These are phyloP conservation scores for Pichia sp. DNA, from an alignment of 1,139 yeast species.

Conservation along the genomic window DNA sequence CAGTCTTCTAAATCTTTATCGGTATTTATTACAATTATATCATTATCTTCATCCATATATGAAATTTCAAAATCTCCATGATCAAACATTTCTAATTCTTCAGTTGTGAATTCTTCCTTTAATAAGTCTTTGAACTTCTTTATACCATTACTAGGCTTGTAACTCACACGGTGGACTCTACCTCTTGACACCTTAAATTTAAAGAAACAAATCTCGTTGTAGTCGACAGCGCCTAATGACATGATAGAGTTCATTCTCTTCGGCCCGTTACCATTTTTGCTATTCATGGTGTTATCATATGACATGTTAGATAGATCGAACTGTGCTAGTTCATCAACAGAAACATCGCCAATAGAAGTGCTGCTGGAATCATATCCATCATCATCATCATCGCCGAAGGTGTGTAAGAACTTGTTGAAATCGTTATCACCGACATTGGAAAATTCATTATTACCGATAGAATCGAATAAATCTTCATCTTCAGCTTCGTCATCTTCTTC, in stretches of 20 bases:
- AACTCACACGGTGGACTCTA: conserved; percentile 63
- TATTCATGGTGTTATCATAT: neutral
- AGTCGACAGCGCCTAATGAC: conserved; percentile 12
- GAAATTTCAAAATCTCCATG: conserved; percentile 55
- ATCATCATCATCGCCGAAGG: conserved; percentile 50
- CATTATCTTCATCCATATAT: conserved; percentile 85
- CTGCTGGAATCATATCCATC: conserved; percentile 19
- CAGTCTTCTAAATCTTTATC: conserved; percentile 75
- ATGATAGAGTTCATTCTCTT: conserved; percentile 6
- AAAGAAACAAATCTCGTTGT: conserved; percentile 50
- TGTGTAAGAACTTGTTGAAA: conserved; percentile 64
- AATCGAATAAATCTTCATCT: conserved; percentile 48
- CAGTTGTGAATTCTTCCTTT: conserved; percentile 39
- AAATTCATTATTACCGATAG: conserved; percentile 27
- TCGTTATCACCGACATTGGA: neutral
- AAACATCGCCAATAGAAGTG: conserved; percentile 11
- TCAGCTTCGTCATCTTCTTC: conserved; percentile 22
- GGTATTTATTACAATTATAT: conserved; percentile 72
- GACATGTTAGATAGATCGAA: conserved; percentile 15
- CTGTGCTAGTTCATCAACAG: conserved; percentile 20
- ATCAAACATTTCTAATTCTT: conserved; percentile 23
- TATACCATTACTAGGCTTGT: conserved; percentile 50
- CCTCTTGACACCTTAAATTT: conserved; percentile 80
- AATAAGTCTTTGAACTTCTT: conserved; percentile 45
- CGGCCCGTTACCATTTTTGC: neutral